phyloP scores from a whole-genome alignment of 306 rosid species.

The Corylus americana region DNA sequence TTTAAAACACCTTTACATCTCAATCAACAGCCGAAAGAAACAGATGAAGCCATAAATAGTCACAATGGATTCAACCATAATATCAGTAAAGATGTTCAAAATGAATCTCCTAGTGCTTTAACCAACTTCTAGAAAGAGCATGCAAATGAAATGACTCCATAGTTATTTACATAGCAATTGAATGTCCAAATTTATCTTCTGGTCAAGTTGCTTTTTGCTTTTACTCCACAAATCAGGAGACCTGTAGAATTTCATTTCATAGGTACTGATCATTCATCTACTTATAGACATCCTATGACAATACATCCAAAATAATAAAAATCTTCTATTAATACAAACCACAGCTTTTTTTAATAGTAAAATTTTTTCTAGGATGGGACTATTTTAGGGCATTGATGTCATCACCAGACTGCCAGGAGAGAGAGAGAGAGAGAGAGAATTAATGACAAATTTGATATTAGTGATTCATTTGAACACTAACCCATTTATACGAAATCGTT shows the following conservation, averaged over 20 bases:
- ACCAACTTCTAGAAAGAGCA: not conserved
- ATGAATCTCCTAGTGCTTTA: not conserved
- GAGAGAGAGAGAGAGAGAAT: not conserved
- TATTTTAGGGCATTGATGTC: not conserved
- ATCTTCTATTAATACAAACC: not conserved
- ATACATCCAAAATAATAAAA: not conserved
- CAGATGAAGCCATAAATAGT: not conserved
- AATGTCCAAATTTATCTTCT: not conserved
- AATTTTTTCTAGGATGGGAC: not conserved
- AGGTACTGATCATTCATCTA: not conserved
- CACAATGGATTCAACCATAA: not conserved
- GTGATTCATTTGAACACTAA: conserved; percentile 35
- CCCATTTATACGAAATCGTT: conserved; percentile 74
- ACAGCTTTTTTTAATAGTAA: not conserved
- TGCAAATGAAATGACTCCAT: not conserved
- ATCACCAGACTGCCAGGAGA: not conserved
- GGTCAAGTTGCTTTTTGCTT: not conserved
- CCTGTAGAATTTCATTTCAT: not conserved
- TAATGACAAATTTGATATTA: not conserved
- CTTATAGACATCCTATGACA: not conserved
- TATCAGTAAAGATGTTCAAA: not conserved
- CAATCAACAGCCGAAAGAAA: not conserved
- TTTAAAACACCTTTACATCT: not conserved
- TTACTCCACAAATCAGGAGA: not conserved
- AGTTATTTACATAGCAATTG: not conserved